Evolutionary conservation across 202 grass and related monocot genomes (phyloP), one percentile per base, ranked within the genome.

Genomic region (Cymbopogon flexuosus): DNA sequence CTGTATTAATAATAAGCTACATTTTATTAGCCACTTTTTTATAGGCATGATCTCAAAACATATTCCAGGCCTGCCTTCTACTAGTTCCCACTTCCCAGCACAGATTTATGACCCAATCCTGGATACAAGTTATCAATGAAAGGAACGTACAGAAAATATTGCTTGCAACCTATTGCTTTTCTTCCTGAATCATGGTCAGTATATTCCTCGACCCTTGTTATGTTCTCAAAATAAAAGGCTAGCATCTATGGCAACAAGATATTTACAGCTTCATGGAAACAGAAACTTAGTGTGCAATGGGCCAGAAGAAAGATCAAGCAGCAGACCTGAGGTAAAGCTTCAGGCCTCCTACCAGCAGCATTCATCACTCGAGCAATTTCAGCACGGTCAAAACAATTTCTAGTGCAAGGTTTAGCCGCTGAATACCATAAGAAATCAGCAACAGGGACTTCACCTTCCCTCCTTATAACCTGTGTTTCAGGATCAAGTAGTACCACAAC

Each of bases 371-470:
- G 85, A 78, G 94, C 89, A 87, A 97, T 93, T 86, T 97, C 94
- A 6, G 87, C 94, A 76, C 94, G 91, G 81, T 97, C 94, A 81
- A 93, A 97, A 81, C 94, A 97, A 86, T 97, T 97, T 92, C 91
- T 90, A 43, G 66, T 97, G 88, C 94, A 97, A 79, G 81, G 83
- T 78, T 97, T 97, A 47, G 91, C 87, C 33, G 89, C 91, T 54
- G 94, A 93, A 78, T 97, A 97, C 94, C 94, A 97, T 68, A 97
- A 91, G 82, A 92, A 97, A 79, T 97, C 91, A 84, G 89, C 91
- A 35, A 92, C 56, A 65, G 91, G 91, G 13, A 88, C 82, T 89
- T 97, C 85, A 89, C 94, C 91, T 82, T 93, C 91, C 70, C 74
- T 90, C 69, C 94, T 89, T 92, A 94, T 92, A 68, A 88, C 87